Evolutionary conservation across 805 yeast genomes (phyloP), one percentile per base, ranked within the genome.

Genomic region (Wickerhamomyces ciferrii): DNA sequence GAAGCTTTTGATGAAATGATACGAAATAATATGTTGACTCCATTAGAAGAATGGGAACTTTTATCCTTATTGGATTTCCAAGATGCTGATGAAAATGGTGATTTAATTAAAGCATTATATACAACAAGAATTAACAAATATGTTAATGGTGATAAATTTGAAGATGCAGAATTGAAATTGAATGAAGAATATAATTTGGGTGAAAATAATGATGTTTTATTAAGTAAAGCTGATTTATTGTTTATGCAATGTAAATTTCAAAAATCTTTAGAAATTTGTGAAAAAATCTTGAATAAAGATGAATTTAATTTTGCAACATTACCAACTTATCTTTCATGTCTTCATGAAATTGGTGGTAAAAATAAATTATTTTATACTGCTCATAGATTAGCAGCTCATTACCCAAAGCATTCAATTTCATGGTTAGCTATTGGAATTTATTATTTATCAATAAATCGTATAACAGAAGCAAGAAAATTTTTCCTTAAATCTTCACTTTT

Each of bases 381-480:
- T 0, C 97, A 94, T 59, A 86, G 84, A 55, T 67, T 94, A 47
- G 95, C 96, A 0, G 96, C 88, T 50, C 74, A 76, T 48, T 86
- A 87, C 51, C 96, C 98, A 0, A 80, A 81, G 40, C 79, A 80
- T 54, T 82, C 95, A 15, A 78, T 87, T 31, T 84, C 98, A 0
- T 94, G 97, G 96, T 75, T 89, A 48, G 88, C 97, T 0, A 89
- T 94, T 17, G 99, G 96, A 3, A 81, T 88, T 2, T 92, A 94
- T 66, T 94, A 94, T 61, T 70, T 92, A 52, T 73, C 90, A 5
- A 81, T 84, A 5, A 76, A 75, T 48, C 84, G 84, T 60, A 72
- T 87, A 13, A 63, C 81, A 6, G 97, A 91, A 53, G 96, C 98
- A 0, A 72, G 99, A 48, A 78, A 85, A 52, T 89, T 78, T 60